Evolutionary conservation across 1,284 basidiomycete genomes (phyloP), one percentile per base, ranked within the genome.

Genomic region (Trichosporon ovoides): DNA sequence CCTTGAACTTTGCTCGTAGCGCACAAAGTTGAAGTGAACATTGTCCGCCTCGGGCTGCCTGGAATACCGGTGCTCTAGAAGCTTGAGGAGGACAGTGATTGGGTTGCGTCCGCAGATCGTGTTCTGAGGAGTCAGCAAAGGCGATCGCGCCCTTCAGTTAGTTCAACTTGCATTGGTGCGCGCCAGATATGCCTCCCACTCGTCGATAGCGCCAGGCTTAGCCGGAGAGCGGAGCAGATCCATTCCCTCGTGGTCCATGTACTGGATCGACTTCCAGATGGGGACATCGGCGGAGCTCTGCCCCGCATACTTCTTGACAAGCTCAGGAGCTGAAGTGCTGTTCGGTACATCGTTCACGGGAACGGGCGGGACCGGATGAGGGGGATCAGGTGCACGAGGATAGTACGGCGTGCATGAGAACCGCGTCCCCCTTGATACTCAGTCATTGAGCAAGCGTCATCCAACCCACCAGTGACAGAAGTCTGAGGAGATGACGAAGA

Each of bases 41-140:
- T 50, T 18, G 35, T 60, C 58, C n/a, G 61, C 58, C 4, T 9
- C 58, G 5, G 70, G 67, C 53, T 79, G 75, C 38, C 80, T 77
- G 51, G 77, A 77, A 71, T 90, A 84, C 28, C 94, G 71, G 6
- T 78, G 76, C 1, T 83, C 71, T 36, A 97, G 74, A 2, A 91
- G 87, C 5, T 87, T 87, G 5, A 98, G 80, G 5, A 99, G 80
- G 0, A 98, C 88, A 0, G 92, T 90, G 61, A 99, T 97, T 0
- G 96, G 93, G 71, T 97, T 92, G 52, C 93, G 81, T 0, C 96
- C 95, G 68, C 96, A 99, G 43, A 99, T 95, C 0, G 96, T 98
- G 77, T 99, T 99, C 80, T 87, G 84, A 3, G 16, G 13, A 1
- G 55, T 55, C 53, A 58, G 57, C 43, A 3, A 3, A 38, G 36